These are phyloP conservation scores for Aphanomyces stellatus DNA, from an alignment of 352 stramenopile species.

Conservation along the genomic window DNA sequence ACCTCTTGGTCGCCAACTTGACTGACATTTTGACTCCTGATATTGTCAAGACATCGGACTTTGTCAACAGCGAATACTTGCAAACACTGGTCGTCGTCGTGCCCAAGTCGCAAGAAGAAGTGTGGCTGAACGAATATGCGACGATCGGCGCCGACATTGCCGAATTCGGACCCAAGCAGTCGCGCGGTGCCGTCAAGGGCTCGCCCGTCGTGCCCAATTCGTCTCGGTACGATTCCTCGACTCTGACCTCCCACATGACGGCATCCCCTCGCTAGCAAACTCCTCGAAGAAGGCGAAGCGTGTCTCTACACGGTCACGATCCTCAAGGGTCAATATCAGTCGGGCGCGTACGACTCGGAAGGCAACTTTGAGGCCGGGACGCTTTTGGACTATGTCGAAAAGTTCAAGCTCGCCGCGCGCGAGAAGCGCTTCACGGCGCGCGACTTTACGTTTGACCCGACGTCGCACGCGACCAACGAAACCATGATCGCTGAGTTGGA, in stretches of 20 bases:
- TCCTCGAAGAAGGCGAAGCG: slow-evolving; percentile 89
- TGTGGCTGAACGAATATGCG: slow-evolving; percentile 84
- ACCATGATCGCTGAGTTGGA: slow-evolving; percentile 78
- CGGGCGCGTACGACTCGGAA: slow-evolving; percentile 75
- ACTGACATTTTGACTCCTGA: slow-evolving; percentile 91
- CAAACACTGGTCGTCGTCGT: slow-evolving; percentile 95
- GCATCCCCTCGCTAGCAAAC: slow-evolving; percentile 27
- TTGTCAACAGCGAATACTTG: slow-evolving; percentile 96
- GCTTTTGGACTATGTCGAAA: slow-evolving; percentile 92
- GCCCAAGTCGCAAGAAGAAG: slow-evolving; percentile 85
- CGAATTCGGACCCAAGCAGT: slow-evolving; percentile 84
- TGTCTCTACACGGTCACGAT: slow-evolving; percentile 94
- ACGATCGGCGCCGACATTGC: slow-evolving; percentile 83
- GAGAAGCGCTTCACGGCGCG: slow-evolving; percentile 92
- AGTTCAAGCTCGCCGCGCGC: slow-evolving; percentile 88
- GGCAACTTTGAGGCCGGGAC: slow-evolving; percentile 86
- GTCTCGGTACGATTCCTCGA: slow-evolving; percentile 42
- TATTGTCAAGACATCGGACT: slow-evolving; percentile 79
- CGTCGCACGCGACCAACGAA: slow-evolving; percentile 78
- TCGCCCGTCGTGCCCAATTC: slow-evolving; percentile 93
- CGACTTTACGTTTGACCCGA: slow-evolving; percentile 91
- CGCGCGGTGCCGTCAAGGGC: slow-evolving; percentile 86
- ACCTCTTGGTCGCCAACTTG: slow-evolving; percentile 92
- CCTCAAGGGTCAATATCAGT: slow-evolving; percentile 91
- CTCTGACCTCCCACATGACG: too few relatives aligned